These are phyloP conservation scores for Amylostereum chailletii DNA, from an alignment of 1,284 basidiomycete species.

Conservation along the genomic window DNA sequence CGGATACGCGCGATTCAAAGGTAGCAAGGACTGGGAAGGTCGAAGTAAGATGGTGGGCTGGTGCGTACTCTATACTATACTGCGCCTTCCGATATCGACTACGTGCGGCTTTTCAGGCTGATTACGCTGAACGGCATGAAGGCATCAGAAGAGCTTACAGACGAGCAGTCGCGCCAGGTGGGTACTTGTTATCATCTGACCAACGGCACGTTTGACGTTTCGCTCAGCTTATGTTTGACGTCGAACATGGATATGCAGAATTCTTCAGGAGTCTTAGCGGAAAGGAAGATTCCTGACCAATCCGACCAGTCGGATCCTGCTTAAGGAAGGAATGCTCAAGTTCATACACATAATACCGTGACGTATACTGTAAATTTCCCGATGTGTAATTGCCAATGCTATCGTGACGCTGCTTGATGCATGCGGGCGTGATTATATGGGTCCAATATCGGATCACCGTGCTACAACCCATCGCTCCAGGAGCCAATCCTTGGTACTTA, in stretches of 20 bases:
- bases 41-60: constrained; percentile 90
- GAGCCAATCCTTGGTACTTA: no score
- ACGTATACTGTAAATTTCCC: no score
- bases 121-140: constrained; percentile 97
- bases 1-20: constrained; percentile 87
- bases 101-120: constrained; percentile 46
- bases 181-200: neutral
- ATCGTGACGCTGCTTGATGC: no score
- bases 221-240: constrained; percentile 84
- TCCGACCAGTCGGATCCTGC: no score
- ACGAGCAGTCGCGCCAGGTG: constrained; percentile 92
- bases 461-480: no score
- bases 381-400: no score
- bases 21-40: constrained; percentile 91
- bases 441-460: no score
- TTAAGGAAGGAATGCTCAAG: no score
- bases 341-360: no score
- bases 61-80: constrained; percentile 33
- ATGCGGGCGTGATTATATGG: no score
- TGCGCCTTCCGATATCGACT: neutral
- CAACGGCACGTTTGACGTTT: neutral
- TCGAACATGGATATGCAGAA: constrained; percentile 94
- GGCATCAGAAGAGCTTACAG: constrained; percentile 92
- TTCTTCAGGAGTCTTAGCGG: constrained; percentile 83
- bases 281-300: constrained; percentile 13